A percentile compares a stretch with the other conserved stretches of the same genome.
phyloP scores from a whole-genome alignment of 139 green algal species.

The Diplosphaera chodatii region DNA sequence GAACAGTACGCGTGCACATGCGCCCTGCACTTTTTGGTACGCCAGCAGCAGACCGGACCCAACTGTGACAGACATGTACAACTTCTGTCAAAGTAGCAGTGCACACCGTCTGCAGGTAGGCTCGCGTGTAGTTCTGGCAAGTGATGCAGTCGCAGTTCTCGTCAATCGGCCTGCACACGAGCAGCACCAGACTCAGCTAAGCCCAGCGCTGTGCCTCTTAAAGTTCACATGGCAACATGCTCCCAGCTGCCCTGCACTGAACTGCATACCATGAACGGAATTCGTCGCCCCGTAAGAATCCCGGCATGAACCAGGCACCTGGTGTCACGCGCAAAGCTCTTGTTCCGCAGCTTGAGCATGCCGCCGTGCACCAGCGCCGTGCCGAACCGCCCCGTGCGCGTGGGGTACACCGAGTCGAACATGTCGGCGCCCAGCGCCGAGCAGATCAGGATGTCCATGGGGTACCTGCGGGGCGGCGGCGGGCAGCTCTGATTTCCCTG shows the following conservation, averaged over 20 bases:
- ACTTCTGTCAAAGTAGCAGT: no score
- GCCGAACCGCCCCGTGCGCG: constrained; percentile 91
- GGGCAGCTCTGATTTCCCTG: no score
- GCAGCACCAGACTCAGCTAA: neutral
- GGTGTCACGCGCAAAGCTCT: constrained; percentile 48
- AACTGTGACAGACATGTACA: no score
- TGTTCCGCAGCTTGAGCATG: constrained; percentile 75
- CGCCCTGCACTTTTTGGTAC: no score
- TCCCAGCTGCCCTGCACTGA: no score
- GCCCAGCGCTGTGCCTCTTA: no score
- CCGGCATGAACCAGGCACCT: no score
- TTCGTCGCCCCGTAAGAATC: no score
- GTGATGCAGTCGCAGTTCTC: constrained; percentile 64
- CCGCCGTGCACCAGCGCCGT: constrained; percentile 80
- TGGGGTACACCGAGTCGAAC: constrained; percentile 95
- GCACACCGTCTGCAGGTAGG: constrained; percentile 67
- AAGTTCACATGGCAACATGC: no score
- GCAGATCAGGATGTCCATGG: constrained; percentile 93
- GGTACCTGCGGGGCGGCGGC: constrained; percentile 66
- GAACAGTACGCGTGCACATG: no score
- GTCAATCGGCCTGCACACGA: constrained; percentile 57
- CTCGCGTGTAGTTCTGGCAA: constrained; percentile 68
- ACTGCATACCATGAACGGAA: no score
- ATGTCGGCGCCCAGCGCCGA: constrained; percentile 89
- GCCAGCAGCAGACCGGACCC: no score